phyloP scores from a whole-genome alignment of 441 rosid genomes.

The Pelargonium myrrhifolium region DNA sequence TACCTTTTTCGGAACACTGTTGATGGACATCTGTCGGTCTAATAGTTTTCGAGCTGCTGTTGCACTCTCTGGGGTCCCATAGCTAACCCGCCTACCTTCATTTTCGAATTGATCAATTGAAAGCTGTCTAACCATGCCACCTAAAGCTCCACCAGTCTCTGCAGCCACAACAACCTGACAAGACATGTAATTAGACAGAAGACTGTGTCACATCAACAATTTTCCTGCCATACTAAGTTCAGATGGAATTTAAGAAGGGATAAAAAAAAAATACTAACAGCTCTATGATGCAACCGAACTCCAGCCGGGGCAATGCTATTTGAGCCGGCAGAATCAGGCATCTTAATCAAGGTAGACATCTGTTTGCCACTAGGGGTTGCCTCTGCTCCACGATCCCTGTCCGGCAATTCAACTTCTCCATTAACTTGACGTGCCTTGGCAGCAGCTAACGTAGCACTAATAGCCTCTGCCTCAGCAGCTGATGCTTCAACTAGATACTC shows the following conservation, averaged over 20 bases:
- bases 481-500: slow-evolving; percentile 97
- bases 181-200: slow-evolving; percentile 17
- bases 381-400: slow-evolving; percentile 82
- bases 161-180: slow-evolving; percentile 91
- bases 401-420: slow-evolving; percentile 85
- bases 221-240: slow-evolving; percentile 10
- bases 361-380: slow-evolving; percentile 94
- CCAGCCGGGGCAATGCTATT: slow-evolving; percentile 63
- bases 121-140: slow-evolving; percentile 94
- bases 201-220: slow-evolving; percentile 7
- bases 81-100: slow-evolving; percentile 92
- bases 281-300: slow-evolving; percentile 91
- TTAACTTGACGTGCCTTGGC: slow-evolving; percentile 92
- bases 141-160: slow-evolving; percentile 94
- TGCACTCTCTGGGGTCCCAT: slow-evolving; percentile 92
- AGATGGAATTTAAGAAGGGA: slow-evolving; percentile 11
- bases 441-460: slow-evolving; percentile 90
- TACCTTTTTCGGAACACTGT: slow-evolving; percentile 94
- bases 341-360: slow-evolving; percentile 50
- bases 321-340: slow-evolving; percentile 58
- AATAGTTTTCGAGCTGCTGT: slow-evolving; percentile 89
- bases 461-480: slow-evolving; percentile 99
- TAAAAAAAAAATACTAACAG: slow-evolving; percentile 48
- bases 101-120: slow-evolving; percentile 96
- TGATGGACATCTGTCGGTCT: slow-evolving; percentile 93